Percentiles rank a stretch among this genome's conserved stretches.
These are phyloP conservation scores for Populus ilicifolia DNA, from an alignment of 345 rosid species.

Conservation along the genomic window DNA sequence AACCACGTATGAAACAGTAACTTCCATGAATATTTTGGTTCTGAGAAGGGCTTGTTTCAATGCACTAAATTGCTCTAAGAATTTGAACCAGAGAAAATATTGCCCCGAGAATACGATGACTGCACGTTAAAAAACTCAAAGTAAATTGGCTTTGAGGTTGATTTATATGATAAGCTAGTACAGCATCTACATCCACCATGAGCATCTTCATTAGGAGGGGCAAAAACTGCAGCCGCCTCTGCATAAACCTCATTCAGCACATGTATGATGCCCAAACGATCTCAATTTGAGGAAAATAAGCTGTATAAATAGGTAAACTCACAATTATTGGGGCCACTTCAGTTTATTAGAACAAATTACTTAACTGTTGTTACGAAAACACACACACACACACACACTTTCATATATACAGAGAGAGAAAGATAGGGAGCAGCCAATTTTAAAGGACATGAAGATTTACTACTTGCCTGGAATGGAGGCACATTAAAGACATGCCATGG, in stretches of 20 bases:
- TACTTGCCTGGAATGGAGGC: not conserved
- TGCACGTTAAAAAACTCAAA: too few species aligned
- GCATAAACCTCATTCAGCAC: not conserved
- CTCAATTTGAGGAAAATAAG: not conserved
- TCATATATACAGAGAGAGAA: too few species aligned
- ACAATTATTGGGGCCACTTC: not conserved
- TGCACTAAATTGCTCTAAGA: not conserved
- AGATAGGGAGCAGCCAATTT: not conserved
- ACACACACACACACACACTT: too few species aligned
- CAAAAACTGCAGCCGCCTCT: too few species aligned
- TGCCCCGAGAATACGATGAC: not conserved
- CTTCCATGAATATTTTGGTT: too few species aligned
- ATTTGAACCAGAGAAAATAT: not conserved
- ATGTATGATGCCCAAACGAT: not conserved
- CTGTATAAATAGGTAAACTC: not conserved
- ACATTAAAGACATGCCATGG: constrained; percentile 49
- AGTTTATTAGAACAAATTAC: not conserved
- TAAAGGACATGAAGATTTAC: not conserved
- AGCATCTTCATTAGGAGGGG: too few species aligned
- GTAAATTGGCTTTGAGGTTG: too few species aligned
- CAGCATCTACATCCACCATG: too few species aligned
- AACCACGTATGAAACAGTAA: too few species aligned
- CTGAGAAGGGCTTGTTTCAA: not conserved
- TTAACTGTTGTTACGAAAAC: too few species aligned
- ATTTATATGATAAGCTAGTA: too few species aligned